Percentiles rank a stretch among this genome's conserved stretches.
Evolutionary conservation across 305 asterid species (phyloP).

Genomic region (Plantago lanceolata): DNA sequence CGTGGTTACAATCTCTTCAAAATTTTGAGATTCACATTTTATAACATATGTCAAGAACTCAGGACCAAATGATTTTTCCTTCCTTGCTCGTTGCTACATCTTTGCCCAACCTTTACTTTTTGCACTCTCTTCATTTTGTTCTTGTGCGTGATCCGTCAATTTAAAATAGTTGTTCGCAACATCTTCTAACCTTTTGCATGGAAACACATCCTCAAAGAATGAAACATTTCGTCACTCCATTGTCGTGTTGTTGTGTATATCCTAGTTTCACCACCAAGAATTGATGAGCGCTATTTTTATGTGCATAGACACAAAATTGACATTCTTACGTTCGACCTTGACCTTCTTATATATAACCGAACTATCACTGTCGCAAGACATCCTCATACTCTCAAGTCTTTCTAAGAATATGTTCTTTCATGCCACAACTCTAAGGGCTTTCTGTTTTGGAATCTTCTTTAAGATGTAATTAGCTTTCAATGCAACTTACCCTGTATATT

Average conservation of each 20-base stretch:
- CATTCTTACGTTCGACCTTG: neutral
- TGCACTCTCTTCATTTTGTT: neutral
- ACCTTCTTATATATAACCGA: neutral
- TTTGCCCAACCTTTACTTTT: neutral
- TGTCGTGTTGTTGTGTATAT: too few species aligned
- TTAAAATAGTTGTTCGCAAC: neutral
- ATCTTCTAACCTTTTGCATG: neutral
- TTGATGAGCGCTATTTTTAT: neutral
- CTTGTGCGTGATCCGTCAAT: neutral
- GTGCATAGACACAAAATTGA: slow-evolving; percentile 1
- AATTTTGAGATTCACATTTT: neutral
- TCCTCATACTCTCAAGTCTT: neutral
- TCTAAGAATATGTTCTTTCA: neutral
- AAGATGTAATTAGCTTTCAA: neutral
- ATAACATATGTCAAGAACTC: neutral
- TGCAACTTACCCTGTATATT: neutral
- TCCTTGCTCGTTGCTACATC: too few species aligned
- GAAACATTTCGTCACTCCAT: neutral
- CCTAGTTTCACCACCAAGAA: neutral
- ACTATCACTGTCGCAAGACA: slow-evolving; percentile 6
- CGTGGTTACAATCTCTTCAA: neutral
- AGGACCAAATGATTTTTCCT: too few species aligned
- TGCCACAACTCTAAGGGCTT: neutral
- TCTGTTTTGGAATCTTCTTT: neutral
- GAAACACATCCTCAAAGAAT: neutral